Base-by-base conservation (phyloP, 1,284 basidiomycete genomes). In the Cerrena zonata region DNA sequence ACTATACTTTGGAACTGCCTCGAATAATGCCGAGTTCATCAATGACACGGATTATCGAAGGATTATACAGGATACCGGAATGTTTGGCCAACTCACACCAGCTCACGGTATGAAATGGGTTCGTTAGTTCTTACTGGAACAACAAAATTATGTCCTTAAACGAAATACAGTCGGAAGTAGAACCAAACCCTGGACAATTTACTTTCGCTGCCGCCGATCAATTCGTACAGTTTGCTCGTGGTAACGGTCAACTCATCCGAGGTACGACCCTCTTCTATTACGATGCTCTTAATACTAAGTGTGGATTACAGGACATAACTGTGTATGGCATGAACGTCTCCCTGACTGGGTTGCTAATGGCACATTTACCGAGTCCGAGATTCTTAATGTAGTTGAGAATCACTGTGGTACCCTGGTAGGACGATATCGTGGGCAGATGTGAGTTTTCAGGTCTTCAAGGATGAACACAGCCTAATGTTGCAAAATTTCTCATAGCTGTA, bases 71-170 rank as follows among this genome's bases (percentile, higher is more conserved):
- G 68, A 78, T 53, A 67, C 56, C 24, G 59, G 58, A 1, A 67
- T 72, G 46, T 79, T 78, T 52, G 66, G 65, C 24, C 73, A 76
- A 53, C 63, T 78, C 26, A 78, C 77, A 1, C 67, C 76, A 10
- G 74, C 70, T 12, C 77, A 77, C 55, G 72, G 69, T 50, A 74
- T 76, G 75, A 77, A 77, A 71, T 77, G 75, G 76, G 75, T 71
- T 45, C 22, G 64, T 48, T 15, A 34, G 40, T 22, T 23, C 2
- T 19, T 21, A 25, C 19, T 7, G 30, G 30, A 7, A 7, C 30
- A 34, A 34, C 30, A 7, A 34, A 15, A 7, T 34, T 34, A 7
- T 34, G 30, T 34, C 39, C 15, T 7, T 18, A 7, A 19, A 19
- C 15, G 23, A 24, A 34, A 15, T 47, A 76, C 74, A n/a, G n/a